Base-by-base conservation (phyloP, 78 protist species). In the Dictyostelium intermedium region DNA sequence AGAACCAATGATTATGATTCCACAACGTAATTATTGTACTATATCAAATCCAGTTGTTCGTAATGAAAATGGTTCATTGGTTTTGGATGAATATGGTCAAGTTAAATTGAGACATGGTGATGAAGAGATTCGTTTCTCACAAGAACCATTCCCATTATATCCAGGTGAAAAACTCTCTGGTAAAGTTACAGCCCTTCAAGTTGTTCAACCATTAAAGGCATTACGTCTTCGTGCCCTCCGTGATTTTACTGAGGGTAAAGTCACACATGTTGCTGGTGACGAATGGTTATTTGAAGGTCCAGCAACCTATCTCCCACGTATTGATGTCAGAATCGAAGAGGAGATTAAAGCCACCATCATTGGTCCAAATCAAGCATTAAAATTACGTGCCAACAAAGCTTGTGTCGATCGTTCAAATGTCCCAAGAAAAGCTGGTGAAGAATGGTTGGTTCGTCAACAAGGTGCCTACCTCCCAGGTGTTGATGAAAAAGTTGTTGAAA, bases 201-300 rank as follows among this genome's bases (percentile, higher is more conserved):
- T 95, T 23, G 95, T 98, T 20, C 47, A 85, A 37, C 91, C 95
- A 45, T 47, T 92, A 72, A 37, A 92, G 5, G 98, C 99, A 8
- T 93, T 98, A 39, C 91, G 95, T n/a, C 91, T 98, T 9, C 63
- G 76, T n/a, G 98, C 98, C n/a, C 45, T 76, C 8, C 95, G 97
- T 53, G 98, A 98, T 76, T 95, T 95, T 25, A 45, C 77, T 13
- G 97, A 85, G 2, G 80, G 37, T 27, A 76, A 74, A 72, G 89
- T 30, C 35, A 16, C 35, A 20, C 96, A 56, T 70, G 27, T 18
- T 45, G 98, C 98, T 50, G 98, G 99, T 78, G 98, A 97, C 77
- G 98, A 98, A 93, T 98, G 98, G 98, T 84, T 97, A 23, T 95
- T 87, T 4, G 96, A 74, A 77, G 99, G 98, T 39, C 98, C 99